Base-by-base conservation (phyloP, 495 filamentous ascomycete genomes). In the Aspergillus diversus region DNA sequence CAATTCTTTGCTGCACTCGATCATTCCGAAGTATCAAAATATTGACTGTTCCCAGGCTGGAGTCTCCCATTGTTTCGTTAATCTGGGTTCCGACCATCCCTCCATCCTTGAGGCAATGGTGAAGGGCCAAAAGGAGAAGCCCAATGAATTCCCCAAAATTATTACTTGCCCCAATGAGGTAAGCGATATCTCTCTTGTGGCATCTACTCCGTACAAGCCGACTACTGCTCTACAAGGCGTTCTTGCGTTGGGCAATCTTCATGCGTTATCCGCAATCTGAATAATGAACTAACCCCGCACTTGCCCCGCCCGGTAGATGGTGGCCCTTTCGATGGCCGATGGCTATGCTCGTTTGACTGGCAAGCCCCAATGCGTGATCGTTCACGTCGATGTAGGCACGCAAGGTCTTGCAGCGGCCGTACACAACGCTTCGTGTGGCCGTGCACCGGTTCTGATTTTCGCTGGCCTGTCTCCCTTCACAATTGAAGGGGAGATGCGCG, bases 51-150 rank as follows among this genome's bases (percentile, higher is more conserved):
- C 27, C 11, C 15, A 95, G 85, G 92, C 92, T 47, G 94, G 94
- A 48, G 86, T 98, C 43, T 89, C 86, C 49, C 87, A 97, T 79
- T 91, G 89, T 81, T 97, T 97, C 69, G 94, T 97, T 54, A 98
- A 98, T 71, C 82, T 98, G 15, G 94, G 94, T 39, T 93, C 91
- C n/a, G 93, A 97, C 72, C 93, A 97, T 69, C 93, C 93, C 11
- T 89, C 84, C 63, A 96, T 98, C 68, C 86, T 97, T 61, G 94
- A 98, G 78, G 92, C 93, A n/a, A 97, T 98, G 79, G 90, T 96
- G 59, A 94, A 93, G 75, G 94, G 91, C 15, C 87, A 92, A 54
- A 84, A 81, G 59, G 84, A 87, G 69, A 84, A 83, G 63, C 75
- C 72, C 52, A 87, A 84, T 48, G 80, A 83, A 56, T 97, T 97